phyloP scores from a whole-genome alignment of 116 monocot species.

The Iris pallida region DNA sequence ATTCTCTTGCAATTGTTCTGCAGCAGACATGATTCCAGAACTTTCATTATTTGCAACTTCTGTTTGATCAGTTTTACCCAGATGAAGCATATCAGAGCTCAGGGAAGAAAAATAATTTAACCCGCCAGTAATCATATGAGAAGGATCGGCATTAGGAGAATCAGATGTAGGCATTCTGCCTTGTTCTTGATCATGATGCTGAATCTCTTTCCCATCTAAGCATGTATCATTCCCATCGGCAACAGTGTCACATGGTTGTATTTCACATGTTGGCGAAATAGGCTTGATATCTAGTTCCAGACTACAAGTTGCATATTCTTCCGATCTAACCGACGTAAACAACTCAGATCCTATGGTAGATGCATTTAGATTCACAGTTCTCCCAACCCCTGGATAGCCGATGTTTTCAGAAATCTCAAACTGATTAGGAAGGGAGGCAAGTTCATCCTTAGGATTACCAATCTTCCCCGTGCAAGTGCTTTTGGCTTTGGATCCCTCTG shows the following conservation, averaged over 20 bases:
- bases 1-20: slow-evolving; percentile 9
- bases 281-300: slow-evolving; percentile 7
- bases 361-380: not conserved
- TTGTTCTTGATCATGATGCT: slow-evolving; percentile 3
- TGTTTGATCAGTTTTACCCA: slow-evolving; percentile 1
- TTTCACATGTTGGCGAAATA: slow-evolving; percentile 14
- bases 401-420: slow-evolving; percentile 6
- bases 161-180: not conserved
- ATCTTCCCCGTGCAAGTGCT: slow-evolving; percentile 14
- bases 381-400: slow-evolving; percentile 1
- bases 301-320: slow-evolving; percentile 5
- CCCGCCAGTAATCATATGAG: not conserved
- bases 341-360: slow-evolving; percentile 6
- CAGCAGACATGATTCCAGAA: not conserved
- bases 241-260: slow-evolving; percentile 11
- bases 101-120: slow-evolving; percentile 7
- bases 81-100: slow-evolving; percentile 4
- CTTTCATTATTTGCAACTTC: slow-evolving; percentile 1
- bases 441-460: slow-evolving; percentile 17
- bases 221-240: slow-evolving; percentile 1
- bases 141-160: not conserved
- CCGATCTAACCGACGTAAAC: slow-evolving; percentile 1
- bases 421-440: slow-evolving; percentile 4
- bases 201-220: slow-evolving; percentile 6
- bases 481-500: slow-evolving; percentile 13